A percentile compares a stretch with the other conserved stretches of the same genome.
These are phyloP conservation scores for Venturia nashicola DNA, from an alignment of 2,329 filamentous ascomycete species.

Conservation along the genomic window DNA sequence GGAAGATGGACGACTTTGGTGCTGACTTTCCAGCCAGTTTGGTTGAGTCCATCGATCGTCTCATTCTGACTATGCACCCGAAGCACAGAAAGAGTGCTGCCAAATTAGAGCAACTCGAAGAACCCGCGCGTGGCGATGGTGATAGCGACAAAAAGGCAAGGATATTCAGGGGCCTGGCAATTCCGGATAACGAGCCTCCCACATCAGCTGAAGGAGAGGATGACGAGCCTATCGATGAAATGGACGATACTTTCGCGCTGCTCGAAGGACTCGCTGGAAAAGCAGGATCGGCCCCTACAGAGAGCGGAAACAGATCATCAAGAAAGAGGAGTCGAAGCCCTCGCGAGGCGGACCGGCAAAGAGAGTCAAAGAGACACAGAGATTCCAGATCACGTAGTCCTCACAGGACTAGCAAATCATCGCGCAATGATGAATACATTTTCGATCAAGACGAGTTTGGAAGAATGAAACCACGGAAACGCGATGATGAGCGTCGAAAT, in stretches of 20 bases:
- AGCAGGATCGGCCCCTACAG: slow-evolving; percentile 44
- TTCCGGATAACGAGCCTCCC: slow-evolving; percentile 58
- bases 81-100: slow-evolving; percentile 56
- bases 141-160: slow-evolving; percentile 60
- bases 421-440: slow-evolving; percentile 35
- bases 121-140: slow-evolving; percentile 30
- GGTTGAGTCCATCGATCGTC: slow-evolving; percentile 79
- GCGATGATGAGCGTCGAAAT: slow-evolving; percentile 14
- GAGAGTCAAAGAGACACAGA: slow-evolving; percentile 16
- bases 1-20: slow-evolving; percentile 60
- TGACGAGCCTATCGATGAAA: slow-evolving; percentile 44
- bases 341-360: slow-evolving; percentile 23
- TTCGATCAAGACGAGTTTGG: slow-evolving; percentile 52
- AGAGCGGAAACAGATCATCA: slow-evolving; percentile 32
- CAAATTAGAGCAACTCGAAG: slow-evolving; percentile 20
- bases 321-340: slow-evolving; percentile 30
- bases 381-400: background rate
- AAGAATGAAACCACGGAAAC: slow-evolving; percentile 28
- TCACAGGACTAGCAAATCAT: background rate
- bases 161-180: slow-evolving; percentile 79
- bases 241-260: slow-evolving; percentile 87
- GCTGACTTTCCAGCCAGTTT: slow-evolving; percentile 77
- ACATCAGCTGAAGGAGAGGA: slow-evolving; percentile 38
- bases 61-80: slow-evolving; percentile 83
- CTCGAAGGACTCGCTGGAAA: slow-evolving; percentile 76